These are phyloP conservation scores for Candida incommunis DNA, from an alignment of 805 yeast species.

Conservation along the genomic window DNA sequence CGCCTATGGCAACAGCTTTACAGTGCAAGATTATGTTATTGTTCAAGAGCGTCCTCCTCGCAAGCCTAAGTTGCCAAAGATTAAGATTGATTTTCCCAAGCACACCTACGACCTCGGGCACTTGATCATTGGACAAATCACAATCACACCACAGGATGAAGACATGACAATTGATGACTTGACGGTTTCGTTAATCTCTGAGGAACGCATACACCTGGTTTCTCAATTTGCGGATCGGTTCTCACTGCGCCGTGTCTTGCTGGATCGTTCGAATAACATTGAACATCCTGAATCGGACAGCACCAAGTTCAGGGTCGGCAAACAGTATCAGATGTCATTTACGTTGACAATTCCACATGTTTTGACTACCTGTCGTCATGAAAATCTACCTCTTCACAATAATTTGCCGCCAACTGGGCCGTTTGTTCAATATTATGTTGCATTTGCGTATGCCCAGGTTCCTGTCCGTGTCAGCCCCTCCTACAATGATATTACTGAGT, in stretches of 20 bases:
- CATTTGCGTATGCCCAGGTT: constrained; percentile 1
- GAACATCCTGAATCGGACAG: background rate
- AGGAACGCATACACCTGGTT: background rate
- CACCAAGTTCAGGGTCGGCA: background rate
- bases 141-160: background rate
- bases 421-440: background rate
- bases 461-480: background rate
- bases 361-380: background rate
- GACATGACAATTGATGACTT: background rate
- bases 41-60: background rate
- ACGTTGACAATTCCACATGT: background rate
- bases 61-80: background rate
- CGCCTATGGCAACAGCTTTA: background rate
- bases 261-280: background rate
- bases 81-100: background rate
- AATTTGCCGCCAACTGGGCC: background rate
- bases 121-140: background rate
- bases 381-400: background rate
- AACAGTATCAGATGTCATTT: background rate
- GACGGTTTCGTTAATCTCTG: background rate
- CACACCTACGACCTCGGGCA: background rate
- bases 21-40: background rate
- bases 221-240: background rate
- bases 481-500: background rate
- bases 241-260: background rate